Evolutionary conservation across 306 rosid species (phyloP).

Genomic region (Malus fusca): DNA sequence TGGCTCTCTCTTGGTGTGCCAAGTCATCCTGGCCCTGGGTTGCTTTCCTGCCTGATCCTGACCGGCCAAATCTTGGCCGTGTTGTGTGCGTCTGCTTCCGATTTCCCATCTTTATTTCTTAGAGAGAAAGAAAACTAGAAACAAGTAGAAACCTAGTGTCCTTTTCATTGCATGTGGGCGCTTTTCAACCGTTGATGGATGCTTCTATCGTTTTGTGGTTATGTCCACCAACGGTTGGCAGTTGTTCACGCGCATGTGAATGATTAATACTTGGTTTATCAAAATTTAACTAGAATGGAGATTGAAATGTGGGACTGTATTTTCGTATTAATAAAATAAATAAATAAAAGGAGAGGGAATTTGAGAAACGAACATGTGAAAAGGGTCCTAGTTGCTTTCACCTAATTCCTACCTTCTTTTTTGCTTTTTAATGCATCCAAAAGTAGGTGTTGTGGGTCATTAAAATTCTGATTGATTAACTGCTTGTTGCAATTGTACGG

Average conservation of each 20-base stretch:
- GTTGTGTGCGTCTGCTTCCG: not conserved
- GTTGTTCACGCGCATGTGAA: not conserved
- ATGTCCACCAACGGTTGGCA: rapidly evolving
- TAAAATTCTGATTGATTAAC: not conserved
- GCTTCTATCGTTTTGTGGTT: rapidly evolving
- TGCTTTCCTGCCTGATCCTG: not conserved
- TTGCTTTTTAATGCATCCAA: not conserved
- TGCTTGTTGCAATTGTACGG: not conserved
- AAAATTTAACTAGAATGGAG: not conserved
- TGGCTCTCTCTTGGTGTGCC: conserved; percentile 5
- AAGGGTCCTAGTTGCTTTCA: not conserved
- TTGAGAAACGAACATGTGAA: not conserved
- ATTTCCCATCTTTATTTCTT: not conserved
- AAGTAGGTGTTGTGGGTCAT: not conserved
- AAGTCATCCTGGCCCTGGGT: not conserved
- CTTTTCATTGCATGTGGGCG: not conserved
- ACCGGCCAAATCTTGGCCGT: not conserved
- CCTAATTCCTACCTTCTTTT: conserved; percentile 1
- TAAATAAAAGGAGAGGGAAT: not conserved
- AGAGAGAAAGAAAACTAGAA: not conserved
- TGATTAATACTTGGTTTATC: not conserved
- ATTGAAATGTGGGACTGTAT: rapidly evolving
- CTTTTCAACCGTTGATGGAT: not conserved
- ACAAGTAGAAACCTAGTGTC: not conserved
- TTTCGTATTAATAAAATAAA: too few relatives aligned